Base-by-base conservation (phyloP, 306 rosid species). In the Canavalia ensiformis region DNA sequence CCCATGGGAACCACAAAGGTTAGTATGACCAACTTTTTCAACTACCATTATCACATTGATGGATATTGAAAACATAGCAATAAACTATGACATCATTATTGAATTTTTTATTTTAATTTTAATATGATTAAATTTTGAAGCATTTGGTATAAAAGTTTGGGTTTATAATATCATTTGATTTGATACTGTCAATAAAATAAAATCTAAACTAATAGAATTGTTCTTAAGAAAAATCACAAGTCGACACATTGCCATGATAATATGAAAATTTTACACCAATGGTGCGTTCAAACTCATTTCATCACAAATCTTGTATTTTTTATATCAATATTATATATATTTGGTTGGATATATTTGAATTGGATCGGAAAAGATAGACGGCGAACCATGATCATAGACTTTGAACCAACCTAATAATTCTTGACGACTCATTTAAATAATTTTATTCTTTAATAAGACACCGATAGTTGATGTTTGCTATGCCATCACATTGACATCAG, bases 1-100 rank as follows among this genome's bases (percentile, higher is more conserved):
- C 78, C 35, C 55, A 46, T 69, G 54, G 44, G 8, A 60, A 49
- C 4, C 39, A 60, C 54, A 70, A 42, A 8, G 78, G 78, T 37
- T 63, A 72, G 7, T 35, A 7, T 58, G 58, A 71, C 77, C 0
- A 70, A 33, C 45, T n/a, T 69, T 68, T 45, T 7, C 54, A 37
- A 57, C 31, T 0, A n/a, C 25, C 37, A 2, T 58, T 5, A 1
- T 29, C 35, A 44, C 35, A 8, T 31, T 51, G 11, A 77, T 4
- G 7, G 1, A 66, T 6, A 11, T 6, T 29, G 18, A 8, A 35
- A 39, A 29, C 0, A 39, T 37, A 54, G 8, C 34, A 78, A 2
- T 5, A 42, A 68, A 30, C 11, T 47, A 28, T 34, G 68, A 45
- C 62, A 57, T 60, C 50, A 79, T 18, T 39, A 8, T 59, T 31